phyloP scores from a whole-genome alignment of 2,329 filamentous ascomycete genomes.

The Nemania sp. region DNA sequence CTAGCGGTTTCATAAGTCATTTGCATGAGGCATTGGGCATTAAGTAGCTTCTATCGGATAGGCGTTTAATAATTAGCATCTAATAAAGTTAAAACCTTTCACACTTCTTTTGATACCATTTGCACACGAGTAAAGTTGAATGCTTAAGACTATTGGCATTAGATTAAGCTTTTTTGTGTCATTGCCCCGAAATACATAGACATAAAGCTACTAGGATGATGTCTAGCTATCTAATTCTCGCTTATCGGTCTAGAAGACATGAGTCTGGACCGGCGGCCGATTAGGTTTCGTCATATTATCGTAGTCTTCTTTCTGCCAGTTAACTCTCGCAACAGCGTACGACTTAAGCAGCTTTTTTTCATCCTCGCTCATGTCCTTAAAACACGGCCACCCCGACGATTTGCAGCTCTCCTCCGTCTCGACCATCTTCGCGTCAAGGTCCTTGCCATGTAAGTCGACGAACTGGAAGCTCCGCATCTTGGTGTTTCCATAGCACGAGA shows the following conservation, averaged over 20 bases:
- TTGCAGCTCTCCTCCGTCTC: conserved; percentile 32
- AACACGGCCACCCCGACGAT: conserved; percentile 6
- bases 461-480: conserved; percentile 78
- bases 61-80: neutral
- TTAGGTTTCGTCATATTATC: conserved; percentile 7
- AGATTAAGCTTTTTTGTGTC: neutral
- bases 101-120: neutral
- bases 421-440: conserved; percentile 57
- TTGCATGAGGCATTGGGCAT: neutral
- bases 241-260: conserved; percentile 3
- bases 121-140: neutral
- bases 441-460: conserved; percentile 60
- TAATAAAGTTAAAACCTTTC: conserved; percentile 6
- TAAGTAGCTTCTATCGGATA: neutral
- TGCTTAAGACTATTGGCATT: neutral
- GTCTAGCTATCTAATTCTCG: neutral
- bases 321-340: conserved; percentile 25
- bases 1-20: neutral
- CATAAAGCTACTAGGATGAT: neutral
- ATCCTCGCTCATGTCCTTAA: conserved; percentile 15
- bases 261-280: neutral
- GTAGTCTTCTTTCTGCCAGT: conserved; percentile 27
- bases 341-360: conserved; percentile 15
- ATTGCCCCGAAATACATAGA: neutral
- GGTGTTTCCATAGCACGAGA: conserved; percentile 76